phyloP scores from a whole-genome alignment of 768 basidiomycete genomes.

The Boletales sp. region DNA sequence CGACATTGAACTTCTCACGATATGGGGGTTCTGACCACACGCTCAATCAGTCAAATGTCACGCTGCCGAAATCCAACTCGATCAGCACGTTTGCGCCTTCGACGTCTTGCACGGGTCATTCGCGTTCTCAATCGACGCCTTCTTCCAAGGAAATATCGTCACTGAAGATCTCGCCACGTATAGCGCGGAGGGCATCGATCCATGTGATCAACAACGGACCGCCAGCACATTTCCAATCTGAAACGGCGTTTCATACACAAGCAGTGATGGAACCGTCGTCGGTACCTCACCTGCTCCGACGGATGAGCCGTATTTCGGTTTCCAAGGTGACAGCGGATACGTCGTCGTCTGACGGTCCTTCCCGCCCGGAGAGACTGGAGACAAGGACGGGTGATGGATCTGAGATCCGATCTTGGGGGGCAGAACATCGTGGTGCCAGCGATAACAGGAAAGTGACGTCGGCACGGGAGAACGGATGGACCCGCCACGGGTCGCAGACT shows the following conservation, averaged over 20 bases:
- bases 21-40: conserved; percentile 19
- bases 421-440: conserved; percentile 17
- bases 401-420: conserved; percentile 20
- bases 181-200: conserved; percentile 12
- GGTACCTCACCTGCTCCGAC: conserved; percentile 21
- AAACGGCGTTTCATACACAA: conserved; percentile 12
- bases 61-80: conserved; percentile 25
- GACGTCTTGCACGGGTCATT: conserved; percentile 23
- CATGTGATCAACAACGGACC: conserved; percentile 5
- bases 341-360: not conserved
- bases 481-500: conserved; percentile 4
- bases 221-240: conserved; percentile 1
- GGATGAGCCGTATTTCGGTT: conserved; percentile 16
- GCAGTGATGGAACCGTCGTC: conserved; percentile 3
- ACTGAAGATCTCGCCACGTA: conserved; percentile 15
- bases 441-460: conserved; percentile 4
- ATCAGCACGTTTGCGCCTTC: conserved; percentile 26
- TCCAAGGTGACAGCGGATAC: conserved; percentile 4
- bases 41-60: conserved; percentile 18
- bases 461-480: conserved; percentile 10
- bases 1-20: conserved; percentile 10
- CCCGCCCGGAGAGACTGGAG: conserved; percentile 3
- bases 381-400: conserved; percentile 9
- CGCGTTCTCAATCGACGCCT: conserved; percentile 15
- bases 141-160: conserved; percentile 9